phyloP scores from a whole-genome alignment of 257 asterid genomes.

The Striga asiatica region DNA sequence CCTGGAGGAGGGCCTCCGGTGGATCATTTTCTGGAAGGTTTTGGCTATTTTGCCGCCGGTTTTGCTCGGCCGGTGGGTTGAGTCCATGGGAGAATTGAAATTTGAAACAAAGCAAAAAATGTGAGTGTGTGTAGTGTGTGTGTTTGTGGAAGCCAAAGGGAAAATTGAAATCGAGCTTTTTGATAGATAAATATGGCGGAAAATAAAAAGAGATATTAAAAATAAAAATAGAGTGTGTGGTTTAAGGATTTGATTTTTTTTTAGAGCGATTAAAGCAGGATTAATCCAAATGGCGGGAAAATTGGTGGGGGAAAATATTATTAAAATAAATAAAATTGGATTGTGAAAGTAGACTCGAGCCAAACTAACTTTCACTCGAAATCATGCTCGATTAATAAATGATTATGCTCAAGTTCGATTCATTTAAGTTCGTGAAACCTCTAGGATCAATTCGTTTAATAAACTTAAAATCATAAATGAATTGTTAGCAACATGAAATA shows the following conservation, averaged over 20 bases:
- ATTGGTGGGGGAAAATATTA: too few relatives aligned
- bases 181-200: conserved; percentile 5
- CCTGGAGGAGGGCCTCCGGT: conserved; percentile 25
- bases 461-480: too few relatives aligned
- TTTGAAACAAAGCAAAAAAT: background rate
- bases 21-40: conserved; percentile 49
- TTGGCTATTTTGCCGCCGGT: conserved; percentile 45
- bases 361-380: too few relatives aligned
- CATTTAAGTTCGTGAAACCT: too few relatives aligned
- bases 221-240: conserved; percentile 22
- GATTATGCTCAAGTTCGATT: too few relatives aligned
- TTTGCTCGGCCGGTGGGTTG: conserved; percentile 35
- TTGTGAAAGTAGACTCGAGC: too few relatives aligned
- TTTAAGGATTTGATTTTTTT: conserved; percentile 11
- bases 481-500: too few relatives aligned
- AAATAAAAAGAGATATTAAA: conserved; percentile 1
- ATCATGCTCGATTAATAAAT: too few relatives aligned
- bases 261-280: conserved; percentile 1
- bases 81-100: too few relatives aligned
- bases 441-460: too few relatives aligned
- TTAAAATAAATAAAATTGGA: background rate
- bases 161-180: background rate
- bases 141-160: background rate
- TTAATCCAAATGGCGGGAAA: conserved; percentile 37
- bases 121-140: background rate